These are phyloP conservation scores for Ilex paraguariensis DNA, from an alignment of 305 asterid genomes.

Conservation along the genomic window DNA sequence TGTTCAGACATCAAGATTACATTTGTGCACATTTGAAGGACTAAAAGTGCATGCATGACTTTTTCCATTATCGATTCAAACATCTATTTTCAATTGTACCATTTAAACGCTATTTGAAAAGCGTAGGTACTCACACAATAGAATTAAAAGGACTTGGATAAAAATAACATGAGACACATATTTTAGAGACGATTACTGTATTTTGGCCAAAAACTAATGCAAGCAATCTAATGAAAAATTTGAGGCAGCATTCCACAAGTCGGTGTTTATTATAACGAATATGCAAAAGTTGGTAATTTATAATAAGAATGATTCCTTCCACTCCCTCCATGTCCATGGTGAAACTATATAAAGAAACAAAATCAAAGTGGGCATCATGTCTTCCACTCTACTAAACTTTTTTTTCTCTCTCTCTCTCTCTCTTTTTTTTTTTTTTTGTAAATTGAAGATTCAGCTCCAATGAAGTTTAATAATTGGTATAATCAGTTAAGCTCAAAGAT, in stretches of 20 bases:
- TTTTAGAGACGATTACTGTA: no score
- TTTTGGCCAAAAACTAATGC: not conserved
- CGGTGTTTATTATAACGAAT: not conserved
- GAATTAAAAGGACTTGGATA: no score
- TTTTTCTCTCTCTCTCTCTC: conserved; percentile 1
- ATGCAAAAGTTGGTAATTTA: no score
- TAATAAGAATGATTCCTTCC: conserved; percentile 9
- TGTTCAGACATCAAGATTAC: no score
- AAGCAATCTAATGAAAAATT: conserved; percentile 6
- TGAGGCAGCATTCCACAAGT: conserved; percentile 1
- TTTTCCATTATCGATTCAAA: no score
- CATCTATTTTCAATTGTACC: no score
- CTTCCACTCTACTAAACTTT: conserved; percentile 9
- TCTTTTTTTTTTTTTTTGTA: conserved; percentile 1
- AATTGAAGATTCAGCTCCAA: not conserved
- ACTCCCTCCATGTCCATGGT: conserved; percentile 13
- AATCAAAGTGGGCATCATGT: conserved; percentile 24
- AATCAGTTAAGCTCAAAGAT: conserved; percentile 12
- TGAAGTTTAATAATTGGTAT: conserved; percentile 2
- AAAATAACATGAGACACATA: no score
- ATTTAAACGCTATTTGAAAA: no score
- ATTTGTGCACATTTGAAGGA: no score
- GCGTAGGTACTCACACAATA: no score
- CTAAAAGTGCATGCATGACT: no score
- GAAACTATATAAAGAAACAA: conserved; percentile 12